These are phyloP conservation scores for Candida pini DNA, from an alignment of 805 yeast species.

Conservation along the genomic window DNA sequence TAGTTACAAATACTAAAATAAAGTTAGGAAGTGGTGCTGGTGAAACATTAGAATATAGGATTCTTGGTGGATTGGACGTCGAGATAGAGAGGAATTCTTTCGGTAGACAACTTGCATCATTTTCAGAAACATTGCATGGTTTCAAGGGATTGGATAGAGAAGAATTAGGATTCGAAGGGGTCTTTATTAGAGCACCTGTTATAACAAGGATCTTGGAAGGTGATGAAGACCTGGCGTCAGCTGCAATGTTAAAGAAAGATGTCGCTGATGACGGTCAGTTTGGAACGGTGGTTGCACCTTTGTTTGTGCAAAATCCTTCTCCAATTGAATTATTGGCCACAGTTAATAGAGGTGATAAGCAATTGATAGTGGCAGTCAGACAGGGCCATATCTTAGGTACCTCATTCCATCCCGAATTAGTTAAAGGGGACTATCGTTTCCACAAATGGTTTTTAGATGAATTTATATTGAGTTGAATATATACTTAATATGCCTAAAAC, in stretches of 20 bases:
- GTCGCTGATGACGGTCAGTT: too few relatives aligned
- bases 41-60: constrained; percentile 30
- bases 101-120: constrained; percentile 72
- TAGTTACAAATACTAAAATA: constrained; percentile 45
- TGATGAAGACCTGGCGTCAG: not conserved
- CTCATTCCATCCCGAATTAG: constrained; percentile 75
- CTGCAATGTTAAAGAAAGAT: not conserved
- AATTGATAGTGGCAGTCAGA: constrained; percentile 62
- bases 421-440: constrained; percentile 46
- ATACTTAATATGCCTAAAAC: not conserved
- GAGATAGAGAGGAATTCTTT: constrained; percentile 68
- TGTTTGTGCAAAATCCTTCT: constrained; percentile 10
- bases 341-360: constrained; percentile 26
- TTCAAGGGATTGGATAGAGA: constrained; percentile 16
- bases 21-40: constrained; percentile 36
- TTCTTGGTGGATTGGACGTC: constrained; percentile 61
- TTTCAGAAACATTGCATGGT: constrained; percentile 39
- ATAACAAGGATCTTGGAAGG: constrained; percentile 26
- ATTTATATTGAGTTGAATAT: constrained; percentile 25
- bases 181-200: constrained; percentile 76
- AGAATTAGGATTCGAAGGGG: constrained; percentile 32
- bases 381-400: constrained; percentile 68
- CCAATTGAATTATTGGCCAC: constrained; percentile 39
- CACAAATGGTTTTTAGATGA: constrained; percentile 67
- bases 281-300: constrained; percentile 9